Percentiles rank a stretch among this genome's conserved stretches.
phyloP scores from a whole-genome alignment of 2,329 filamentous ascomycete genomes.

The Teratosphaeriaceae sp. region DNA sequence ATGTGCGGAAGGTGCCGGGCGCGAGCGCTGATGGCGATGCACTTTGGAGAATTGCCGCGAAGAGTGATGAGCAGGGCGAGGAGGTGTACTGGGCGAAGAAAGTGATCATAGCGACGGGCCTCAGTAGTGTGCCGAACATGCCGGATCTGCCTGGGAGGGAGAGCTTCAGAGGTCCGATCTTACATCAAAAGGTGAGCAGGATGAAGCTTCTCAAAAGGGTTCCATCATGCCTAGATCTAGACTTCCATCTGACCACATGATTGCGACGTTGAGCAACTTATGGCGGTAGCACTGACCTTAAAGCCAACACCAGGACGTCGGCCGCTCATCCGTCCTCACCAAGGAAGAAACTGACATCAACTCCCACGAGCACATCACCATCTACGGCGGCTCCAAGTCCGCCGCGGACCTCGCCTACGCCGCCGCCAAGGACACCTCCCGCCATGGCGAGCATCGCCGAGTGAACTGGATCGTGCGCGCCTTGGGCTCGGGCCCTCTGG shows the following conservation, averaged over 20 bases:
- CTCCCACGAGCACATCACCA: conserved; percentile 21
- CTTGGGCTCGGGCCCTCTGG: conserved; percentile 23
- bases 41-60: neutral
- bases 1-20: conserved; percentile 14
- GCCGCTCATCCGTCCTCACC: conserved; percentile 21
- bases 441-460: conserved; percentile 15
- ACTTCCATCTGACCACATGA: too few relatives aligned
- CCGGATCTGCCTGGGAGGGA: conserved; percentile 25
- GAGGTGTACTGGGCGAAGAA: neutral
- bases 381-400: conserved; percentile 34
- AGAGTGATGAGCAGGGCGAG: conserved; percentile 4
- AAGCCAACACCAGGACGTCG: conserved; percentile 25
- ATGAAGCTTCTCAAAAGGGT: too few relatives aligned
- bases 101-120: conserved; percentile 22
- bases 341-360: conserved; percentile 3
- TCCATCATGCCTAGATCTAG: too few relatives aligned
- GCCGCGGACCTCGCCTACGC: conserved; percentile 35
- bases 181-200: conserved; percentile 24
- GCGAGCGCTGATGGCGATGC: too few relatives aligned
- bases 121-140: conserved; percentile 21
- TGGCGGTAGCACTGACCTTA: too few relatives aligned
- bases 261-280: too few relatives aligned
- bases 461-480: conserved; percentile 32
- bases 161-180: conserved; percentile 12
- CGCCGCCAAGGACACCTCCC: conserved; percentile 22